Base-by-base conservation (phyloP, 176 grass and related monocot species). In the Thalia dealbata region DNA sequence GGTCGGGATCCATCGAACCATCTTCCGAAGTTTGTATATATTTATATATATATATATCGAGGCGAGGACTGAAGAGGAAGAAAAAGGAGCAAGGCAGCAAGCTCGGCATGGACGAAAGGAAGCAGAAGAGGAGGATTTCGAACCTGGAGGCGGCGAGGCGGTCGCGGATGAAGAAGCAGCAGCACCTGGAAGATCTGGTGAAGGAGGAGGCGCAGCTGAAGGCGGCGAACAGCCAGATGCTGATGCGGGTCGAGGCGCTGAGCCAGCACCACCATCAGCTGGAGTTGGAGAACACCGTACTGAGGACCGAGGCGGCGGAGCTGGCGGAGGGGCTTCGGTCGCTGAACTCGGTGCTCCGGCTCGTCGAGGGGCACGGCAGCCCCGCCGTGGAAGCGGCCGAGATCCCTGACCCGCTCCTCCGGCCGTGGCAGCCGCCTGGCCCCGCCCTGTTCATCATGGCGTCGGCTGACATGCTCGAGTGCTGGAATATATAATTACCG, bases 71-170 rank as follows among this genome's bases (percentile, higher is more conserved):
- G 8, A 35, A 28, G 14, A 15, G 11, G 62, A 1, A 64, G 62
- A 14, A 38, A 38, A 38, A 38, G 45, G 6, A 13, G 45, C 3
- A 48, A n/a, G n/a, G 6, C 51, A 67, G 26, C 12, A 1, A 1
- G 32, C 3, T 14, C 23, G 10, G 54, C 19, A 48, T 74, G 14
- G 89, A 92, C 68, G 59, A 86, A 75, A 74, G 89, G 72, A 84
- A 88, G 70, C 86, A 86, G 76, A 96, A 96, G 84, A 61, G 93
- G 21, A 84, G 84, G 84, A 79, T 96, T 72, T 96, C 93, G 24
- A 96, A 96, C 89, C 78, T 89, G 29, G 93, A 96, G 74, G 92
- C 93, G 32, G 93, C 93, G 46, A 77, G 84, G 80, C 69, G 93
- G 77, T 96, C 93, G 63, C 68, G 93, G 79, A 86, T 86, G 80